These are phyloP conservation scores for Citrus hindsii DNA, from an alignment of 345 rosid genomes.

Conservation along the genomic window DNA sequence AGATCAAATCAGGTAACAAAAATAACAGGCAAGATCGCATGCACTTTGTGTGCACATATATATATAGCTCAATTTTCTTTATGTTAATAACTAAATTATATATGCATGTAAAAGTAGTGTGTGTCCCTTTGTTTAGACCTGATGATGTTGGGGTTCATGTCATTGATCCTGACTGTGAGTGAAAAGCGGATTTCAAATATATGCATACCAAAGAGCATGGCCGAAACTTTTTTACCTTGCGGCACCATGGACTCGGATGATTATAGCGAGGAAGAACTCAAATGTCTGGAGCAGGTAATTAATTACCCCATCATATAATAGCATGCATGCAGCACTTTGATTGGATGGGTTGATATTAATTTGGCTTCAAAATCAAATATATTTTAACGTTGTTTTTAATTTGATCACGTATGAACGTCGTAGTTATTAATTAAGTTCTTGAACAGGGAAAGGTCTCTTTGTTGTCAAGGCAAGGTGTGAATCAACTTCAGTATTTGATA, in stretches of 20 bases:
- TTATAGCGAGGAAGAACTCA: constrained; percentile 37
- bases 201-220: constrained; percentile 45
- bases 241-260: constrained; percentile 14
- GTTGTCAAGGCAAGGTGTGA: constrained; percentile 43
- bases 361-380: no score
- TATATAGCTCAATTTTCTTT: background rate
- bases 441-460: constrained; percentile 53
- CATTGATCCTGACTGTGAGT: constrained; percentile 52
- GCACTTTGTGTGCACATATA: no score
- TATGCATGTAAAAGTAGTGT: background rate
- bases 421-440: background rate
- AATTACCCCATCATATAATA: background rate
- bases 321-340: background rate
- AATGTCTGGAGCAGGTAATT: constrained; percentile 41
- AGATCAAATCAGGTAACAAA: constrained; percentile 67
- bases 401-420: background rate
- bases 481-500: constrained; percentile 47
- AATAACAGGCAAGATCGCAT: background rate
- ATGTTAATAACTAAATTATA: background rate
- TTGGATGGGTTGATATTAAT: background rate
- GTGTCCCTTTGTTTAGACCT: constrained; percentile 33
- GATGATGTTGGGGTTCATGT: constrained; percentile 79
- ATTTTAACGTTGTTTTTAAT: background rate
- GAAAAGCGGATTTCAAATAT: constrained; percentile 59
- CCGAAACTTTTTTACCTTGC: constrained; percentile 52